Conservation (phyloP, 805 yeast species). For the Pichia nanzhaoensis region DNA sequence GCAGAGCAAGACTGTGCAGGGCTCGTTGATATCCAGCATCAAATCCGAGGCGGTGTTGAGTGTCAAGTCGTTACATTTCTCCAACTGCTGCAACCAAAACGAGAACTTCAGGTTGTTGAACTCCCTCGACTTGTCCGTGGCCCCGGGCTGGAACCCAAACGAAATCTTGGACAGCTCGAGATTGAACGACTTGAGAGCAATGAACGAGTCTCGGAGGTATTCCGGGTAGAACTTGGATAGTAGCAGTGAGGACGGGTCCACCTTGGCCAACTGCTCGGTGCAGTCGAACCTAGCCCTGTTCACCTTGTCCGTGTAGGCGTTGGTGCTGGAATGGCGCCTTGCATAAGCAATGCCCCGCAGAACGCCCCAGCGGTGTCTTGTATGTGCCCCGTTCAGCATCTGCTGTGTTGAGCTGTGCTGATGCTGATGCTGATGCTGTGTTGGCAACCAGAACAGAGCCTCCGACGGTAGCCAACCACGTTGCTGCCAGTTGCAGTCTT, state of each 20-base stretch:
- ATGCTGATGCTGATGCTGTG: too few species aligned
- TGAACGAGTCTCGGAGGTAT: slow-evolving; percentile 52
- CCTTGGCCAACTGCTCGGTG: slow-evolving; percentile 35
- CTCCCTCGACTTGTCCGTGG: slow-evolving; percentile 24
- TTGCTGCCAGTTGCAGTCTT: too few species aligned
- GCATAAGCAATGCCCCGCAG: too few species aligned
- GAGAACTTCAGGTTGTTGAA: slow-evolving; percentile 53
- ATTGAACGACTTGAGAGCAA: slow-evolving; percentile 62
- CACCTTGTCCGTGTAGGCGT: slow-evolving; percentile 14
- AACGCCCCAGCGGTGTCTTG: too few species aligned
- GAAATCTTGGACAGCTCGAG: slow-evolving; percentile 42
- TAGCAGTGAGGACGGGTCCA: slow-evolving; percentile 58
- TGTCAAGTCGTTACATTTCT: slow-evolving; percentile 35
- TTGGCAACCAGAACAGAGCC: too few species aligned
- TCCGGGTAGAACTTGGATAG: slow-evolving; percentile 64
- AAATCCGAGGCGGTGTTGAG: slow-evolving; percentile 20
- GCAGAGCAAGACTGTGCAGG: slow-evolving; percentile 53
- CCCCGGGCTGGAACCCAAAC: slow-evolving; percentile 28
- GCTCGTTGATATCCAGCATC: slow-evolving; percentile 40
- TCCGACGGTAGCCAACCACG: too few species aligned
- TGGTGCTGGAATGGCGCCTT: not conserved
- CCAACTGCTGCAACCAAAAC: slow-evolving; percentile 65
- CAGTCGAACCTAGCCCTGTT: slow-evolving; percentile 40
- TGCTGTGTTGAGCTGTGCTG: too few species aligned
- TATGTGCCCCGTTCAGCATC: too few species aligned